These are phyloP conservation scores for Hansenula sp. DNA, from an alignment of 1,139 yeast species.

Conservation along the genomic window DNA sequence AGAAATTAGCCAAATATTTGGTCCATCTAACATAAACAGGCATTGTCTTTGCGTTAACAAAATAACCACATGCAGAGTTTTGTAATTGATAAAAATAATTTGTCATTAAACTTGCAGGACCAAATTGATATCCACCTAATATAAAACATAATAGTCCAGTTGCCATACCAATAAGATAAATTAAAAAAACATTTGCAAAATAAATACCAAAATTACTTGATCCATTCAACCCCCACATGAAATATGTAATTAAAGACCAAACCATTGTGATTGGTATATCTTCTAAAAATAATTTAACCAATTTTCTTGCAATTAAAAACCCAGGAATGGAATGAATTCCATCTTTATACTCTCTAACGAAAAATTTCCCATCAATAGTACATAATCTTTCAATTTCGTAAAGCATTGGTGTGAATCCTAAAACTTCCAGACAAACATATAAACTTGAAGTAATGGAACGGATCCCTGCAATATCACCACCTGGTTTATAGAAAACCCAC, in stretches of 20 bases:
- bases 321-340: slow-evolving; percentile 66
- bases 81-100: slow-evolving; percentile 45
- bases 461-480: slow-evolving; percentile 59
- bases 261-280: slow-evolving; percentile 62
- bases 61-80: slow-evolving; percentile 79
- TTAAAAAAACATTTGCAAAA: slow-evolving; percentile 54
- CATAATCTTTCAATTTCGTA: slow-evolving; percentile 76
- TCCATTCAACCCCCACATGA: slow-evolving; percentile 71
- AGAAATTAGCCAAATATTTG: slow-evolving; percentile 68
- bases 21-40: slow-evolving; percentile 89
- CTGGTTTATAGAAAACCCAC: slow-evolving; percentile 73
- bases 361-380: slow-evolving; percentile 60
- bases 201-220: slow-evolving; percentile 56
- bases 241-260: slow-evolving; percentile 61
- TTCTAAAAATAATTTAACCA: slow-evolving; percentile 65
- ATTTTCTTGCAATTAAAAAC: slow-evolving; percentile 61
- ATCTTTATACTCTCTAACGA: slow-evolving; percentile 69
- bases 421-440: slow-evolving; percentile 60
- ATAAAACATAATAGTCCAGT: slow-evolving; percentile 56
- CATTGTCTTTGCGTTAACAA: slow-evolving; percentile 67
- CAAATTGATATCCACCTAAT: slow-evolving; percentile 50
- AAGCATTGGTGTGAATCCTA: slow-evolving; percentile 65
- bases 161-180: slow-evolving; percentile 53
- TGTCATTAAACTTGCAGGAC: slow-evolving; percentile 58
- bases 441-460: slow-evolving; percentile 61